A percentile compares a stretch with the other conserved stretches of the same genome.
Evolutionary conservation across 2,329 filamentous ascomycete genomes (phyloP).

Genomic region (Colletotrichum salicis): DNA sequence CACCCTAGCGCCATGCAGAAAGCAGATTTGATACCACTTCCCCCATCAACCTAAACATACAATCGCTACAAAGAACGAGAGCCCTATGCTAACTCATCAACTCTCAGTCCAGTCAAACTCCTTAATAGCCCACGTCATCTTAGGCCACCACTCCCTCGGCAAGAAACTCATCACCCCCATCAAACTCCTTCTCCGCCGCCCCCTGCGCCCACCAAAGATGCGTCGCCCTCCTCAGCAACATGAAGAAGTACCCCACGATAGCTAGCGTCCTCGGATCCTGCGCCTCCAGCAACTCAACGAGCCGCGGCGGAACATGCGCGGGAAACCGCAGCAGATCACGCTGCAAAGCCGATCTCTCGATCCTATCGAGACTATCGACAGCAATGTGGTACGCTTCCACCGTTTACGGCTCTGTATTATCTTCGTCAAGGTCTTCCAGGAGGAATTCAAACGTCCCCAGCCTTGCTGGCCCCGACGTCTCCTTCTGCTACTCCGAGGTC

Average conservation of each 20-base stretch:
- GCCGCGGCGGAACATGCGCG: not conserved
- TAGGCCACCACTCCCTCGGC: not conserved
- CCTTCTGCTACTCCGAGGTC: not conserved
- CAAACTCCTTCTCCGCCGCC: not conserved
- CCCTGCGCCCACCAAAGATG: not conserved
- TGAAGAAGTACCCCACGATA: not conserved
- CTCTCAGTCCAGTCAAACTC: not conserved
- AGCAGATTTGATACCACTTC: no score
- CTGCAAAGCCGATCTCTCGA: not conserved
- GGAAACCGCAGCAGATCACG: not conserved
- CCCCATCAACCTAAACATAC: not conserved
- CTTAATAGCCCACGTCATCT: not conserved
- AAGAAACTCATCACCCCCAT: not conserved
- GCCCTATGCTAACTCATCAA: not conserved
- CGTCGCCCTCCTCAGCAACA: not conserved
- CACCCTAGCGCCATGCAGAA: not conserved
- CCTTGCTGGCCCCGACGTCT: not conserved
- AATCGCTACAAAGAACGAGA: not conserved
- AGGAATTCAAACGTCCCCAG: not conserved
- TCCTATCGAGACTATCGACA: not conserved
- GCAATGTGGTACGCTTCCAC: not conserved
- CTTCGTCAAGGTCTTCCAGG: not conserved
- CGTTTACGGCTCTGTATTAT: not conserved
- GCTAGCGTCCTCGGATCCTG: not conserved
- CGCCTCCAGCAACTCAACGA: not conserved